phyloP scores from a whole-genome alignment of 2,329 filamentous ascomycete genomes.

The Plectosphaerella sp. region DNA sequence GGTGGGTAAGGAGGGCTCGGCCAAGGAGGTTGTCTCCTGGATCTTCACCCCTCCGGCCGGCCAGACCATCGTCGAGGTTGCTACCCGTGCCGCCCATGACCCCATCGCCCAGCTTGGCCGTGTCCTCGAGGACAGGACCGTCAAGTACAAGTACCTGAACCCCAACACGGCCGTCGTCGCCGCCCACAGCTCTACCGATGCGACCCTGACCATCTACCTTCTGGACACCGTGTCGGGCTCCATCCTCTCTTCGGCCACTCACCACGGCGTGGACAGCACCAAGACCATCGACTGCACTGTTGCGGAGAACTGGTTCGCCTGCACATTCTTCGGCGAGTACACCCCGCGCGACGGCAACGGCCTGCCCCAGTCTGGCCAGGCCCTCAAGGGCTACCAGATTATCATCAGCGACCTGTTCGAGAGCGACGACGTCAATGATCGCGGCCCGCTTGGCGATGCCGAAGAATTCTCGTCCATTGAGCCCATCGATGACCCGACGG shows the following conservation, averaged over 20 bases:
- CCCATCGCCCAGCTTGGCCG: slow-evolving; percentile 92
- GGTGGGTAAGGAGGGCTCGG: slow-evolving; percentile 32
- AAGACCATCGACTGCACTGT: slow-evolving; percentile 74
- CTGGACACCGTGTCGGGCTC: slow-evolving; percentile 84
- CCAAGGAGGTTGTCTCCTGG: slow-evolving; percentile 58
- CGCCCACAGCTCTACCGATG: slow-evolving; percentile 53
- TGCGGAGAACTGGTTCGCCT: slow-evolving; percentile 94
- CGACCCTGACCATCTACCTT: slow-evolving; percentile 68
- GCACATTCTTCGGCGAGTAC: slow-evolving; percentile 69
- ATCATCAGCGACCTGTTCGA: slow-evolving; percentile 88
- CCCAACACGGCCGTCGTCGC: slow-evolving; percentile 78
- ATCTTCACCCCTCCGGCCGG: slow-evolving; percentile 62
- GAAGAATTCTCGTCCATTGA: slow-evolving; percentile 75
- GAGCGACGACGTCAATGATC: slow-evolving; percentile 76
- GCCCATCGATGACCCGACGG: slow-evolving; percentile 53
- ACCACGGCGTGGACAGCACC: slow-evolving; percentile 68
- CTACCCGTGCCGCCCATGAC: slow-evolving; percentile 68
- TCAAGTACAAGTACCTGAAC: slow-evolving; percentile 96
- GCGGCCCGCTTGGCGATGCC: slow-evolving; percentile 68
- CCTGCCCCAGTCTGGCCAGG: slow-evolving; percentile 30
- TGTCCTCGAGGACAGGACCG: slow-evolving; percentile 85
- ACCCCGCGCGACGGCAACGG: slow-evolving; percentile 45
- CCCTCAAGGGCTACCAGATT: slow-evolving; percentile 79
- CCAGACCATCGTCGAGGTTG: slow-evolving; percentile 65
- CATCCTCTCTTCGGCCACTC: slow-evolving; percentile 65